phyloP scores from a whole-genome alignment of 345 rosid species.

The Raphanus raphanistrum region DNA sequence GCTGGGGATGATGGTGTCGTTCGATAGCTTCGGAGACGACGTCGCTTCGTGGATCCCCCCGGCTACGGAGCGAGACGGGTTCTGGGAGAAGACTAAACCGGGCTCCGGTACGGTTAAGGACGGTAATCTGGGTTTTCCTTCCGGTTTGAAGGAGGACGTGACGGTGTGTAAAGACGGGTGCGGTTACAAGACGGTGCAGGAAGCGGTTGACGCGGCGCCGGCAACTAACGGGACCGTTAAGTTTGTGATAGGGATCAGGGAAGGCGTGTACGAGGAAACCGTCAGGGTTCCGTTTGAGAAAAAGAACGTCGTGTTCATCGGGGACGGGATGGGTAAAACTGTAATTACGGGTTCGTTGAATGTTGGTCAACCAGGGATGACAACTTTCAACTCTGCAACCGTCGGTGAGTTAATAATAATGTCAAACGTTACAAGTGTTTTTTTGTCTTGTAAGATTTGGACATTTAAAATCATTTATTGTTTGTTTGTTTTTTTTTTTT shows the following conservation, averaged over 20 bases:
- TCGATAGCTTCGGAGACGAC: slow-evolving; percentile 54
- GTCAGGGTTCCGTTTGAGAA: slow-evolving; percentile 78
- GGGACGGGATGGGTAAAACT: slow-evolving; percentile 87
- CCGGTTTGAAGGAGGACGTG: slow-evolving; percentile 49
- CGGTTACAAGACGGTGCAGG: slow-evolving; percentile 62
- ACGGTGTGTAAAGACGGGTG: slow-evolving; percentile 65
- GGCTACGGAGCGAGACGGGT: slow-evolving; percentile 77
- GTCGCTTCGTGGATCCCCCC: slow-evolving; percentile 62
- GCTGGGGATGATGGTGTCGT: slow-evolving; percentile 62
- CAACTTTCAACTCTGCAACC: slow-evolving; percentile 74
- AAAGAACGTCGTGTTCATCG: slow-evolving; percentile 74
- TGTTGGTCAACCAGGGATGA: slow-evolving; percentile 56
- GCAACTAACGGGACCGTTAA: slow-evolving; percentile 40
- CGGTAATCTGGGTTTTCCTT: slow-evolving; percentile 49
- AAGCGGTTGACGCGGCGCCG: slow-evolving; percentile 82
- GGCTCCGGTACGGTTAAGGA: slow-evolving; percentile 12
- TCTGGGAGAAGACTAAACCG: slow-evolving; percentile 48
- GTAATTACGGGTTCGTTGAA: slow-evolving; percentile 64
- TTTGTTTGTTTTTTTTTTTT: not conserved
- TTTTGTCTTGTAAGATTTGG: not conserved
- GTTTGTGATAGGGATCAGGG: slow-evolving; percentile 67
- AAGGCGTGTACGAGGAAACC: slow-evolving; percentile 76
- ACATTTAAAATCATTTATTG: no score
- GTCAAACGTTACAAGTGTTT: not conserved
- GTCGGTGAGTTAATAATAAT: slow-evolving; percentile 52